Percentiles rank a stretch among this genome's conserved stretches.
Evolutionary conservation across 2,329 filamentous ascomycete genomes (phyloP).

Genomic region (Colletotrichum orchidophilum): DNA sequence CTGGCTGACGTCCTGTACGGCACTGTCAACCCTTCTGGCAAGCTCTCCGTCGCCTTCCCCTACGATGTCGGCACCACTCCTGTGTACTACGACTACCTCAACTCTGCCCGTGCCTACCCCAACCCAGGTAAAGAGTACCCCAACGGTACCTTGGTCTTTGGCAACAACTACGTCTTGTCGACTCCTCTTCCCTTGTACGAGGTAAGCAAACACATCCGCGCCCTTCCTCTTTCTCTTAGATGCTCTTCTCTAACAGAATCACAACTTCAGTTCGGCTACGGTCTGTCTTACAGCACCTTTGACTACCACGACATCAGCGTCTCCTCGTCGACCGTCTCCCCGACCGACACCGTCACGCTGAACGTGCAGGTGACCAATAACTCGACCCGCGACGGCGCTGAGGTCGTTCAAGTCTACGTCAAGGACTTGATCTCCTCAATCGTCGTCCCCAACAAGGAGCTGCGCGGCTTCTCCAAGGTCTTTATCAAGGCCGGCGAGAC

Average conservation of each 20-base stretch:
- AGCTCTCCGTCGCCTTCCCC: conserved; percentile 73
- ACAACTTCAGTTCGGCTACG: conserved; percentile 66
- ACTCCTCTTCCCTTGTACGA: conserved; percentile 67
- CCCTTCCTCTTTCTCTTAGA: neutral
- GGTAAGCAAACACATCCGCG: conserved; percentile 33
- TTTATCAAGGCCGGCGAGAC: conserved; percentile 67
- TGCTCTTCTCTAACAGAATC: conserved; percentile 18
- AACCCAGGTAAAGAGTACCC: conserved; percentile 62
- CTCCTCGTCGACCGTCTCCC: conserved; percentile 56
- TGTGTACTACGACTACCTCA: conserved; percentile 77
- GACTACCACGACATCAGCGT: conserved; percentile 64
- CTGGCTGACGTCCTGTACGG: conserved; percentile 74
- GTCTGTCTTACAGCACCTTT: conserved; percentile 72
- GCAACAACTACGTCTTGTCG: conserved; percentile 71
- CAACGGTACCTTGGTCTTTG: conserved; percentile 71
- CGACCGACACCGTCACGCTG: conserved; percentile 64
- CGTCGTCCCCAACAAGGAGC: conserved; percentile 69
- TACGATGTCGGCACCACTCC: conserved; percentile 73
- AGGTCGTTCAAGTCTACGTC: conserved; percentile 76
- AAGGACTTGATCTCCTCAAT: conserved; percentile 70
- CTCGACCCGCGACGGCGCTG: conserved; percentile 64
- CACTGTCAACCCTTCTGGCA: conserved; percentile 71
- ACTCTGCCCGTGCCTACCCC: conserved; percentile 66
- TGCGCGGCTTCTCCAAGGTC: conserved; percentile 76
- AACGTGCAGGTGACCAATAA: conserved; percentile 71